Conservation (phyloP, 805 yeast species). For the Candida easanensis region DNA sequence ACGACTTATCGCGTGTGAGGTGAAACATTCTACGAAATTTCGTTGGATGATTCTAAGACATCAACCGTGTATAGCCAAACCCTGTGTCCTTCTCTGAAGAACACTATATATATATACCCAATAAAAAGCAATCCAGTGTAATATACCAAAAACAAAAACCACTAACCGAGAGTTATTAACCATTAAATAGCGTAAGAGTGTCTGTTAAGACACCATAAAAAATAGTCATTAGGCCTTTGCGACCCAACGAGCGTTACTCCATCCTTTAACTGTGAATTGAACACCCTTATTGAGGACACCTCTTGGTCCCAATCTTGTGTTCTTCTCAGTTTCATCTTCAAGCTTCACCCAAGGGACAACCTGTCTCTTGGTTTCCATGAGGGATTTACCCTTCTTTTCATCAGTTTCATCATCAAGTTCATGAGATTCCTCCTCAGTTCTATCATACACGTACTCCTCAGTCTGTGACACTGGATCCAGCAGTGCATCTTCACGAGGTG, state of each 20-base stretch:
- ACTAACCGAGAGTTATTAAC: no score
- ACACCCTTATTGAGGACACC: slow-evolving; percentile 20
- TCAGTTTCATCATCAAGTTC: slow-evolving; percentile 3
- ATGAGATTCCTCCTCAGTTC: not conserved
- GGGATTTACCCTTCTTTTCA: slow-evolving; percentile 6
- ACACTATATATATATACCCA: no score
- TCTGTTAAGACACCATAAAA: no score
- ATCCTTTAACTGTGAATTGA: slow-evolving; percentile 30
- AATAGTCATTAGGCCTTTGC: slow-evolving; percentile 4
- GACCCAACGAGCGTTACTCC: slow-evolving; percentile 28
- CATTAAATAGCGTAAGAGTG: no score
- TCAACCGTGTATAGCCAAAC: no score
- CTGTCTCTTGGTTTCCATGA: slow-evolving; percentile 24
- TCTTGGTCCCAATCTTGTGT: slow-evolving; percentile 16
- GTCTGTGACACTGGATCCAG: slow-evolving; percentile 21
- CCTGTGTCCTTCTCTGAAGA: no score
- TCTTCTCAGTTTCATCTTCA: slow-evolving; percentile 21
- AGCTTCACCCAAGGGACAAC: slow-evolving; percentile 29
- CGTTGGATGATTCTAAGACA: no score
- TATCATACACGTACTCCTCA: slow-evolving; percentile 26
- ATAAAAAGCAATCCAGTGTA: no score
- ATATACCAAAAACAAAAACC: no score
- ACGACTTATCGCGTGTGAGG: no score
- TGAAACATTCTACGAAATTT: no score
- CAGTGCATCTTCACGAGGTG: slow-evolving; percentile 44